A percentile compares a stretch with the other conserved stretches of the same genome.
These are phyloP conservation scores for Saturnispora ahearnii DNA, from an alignment of 805 yeast species.

Conservation along the genomic window DNA sequence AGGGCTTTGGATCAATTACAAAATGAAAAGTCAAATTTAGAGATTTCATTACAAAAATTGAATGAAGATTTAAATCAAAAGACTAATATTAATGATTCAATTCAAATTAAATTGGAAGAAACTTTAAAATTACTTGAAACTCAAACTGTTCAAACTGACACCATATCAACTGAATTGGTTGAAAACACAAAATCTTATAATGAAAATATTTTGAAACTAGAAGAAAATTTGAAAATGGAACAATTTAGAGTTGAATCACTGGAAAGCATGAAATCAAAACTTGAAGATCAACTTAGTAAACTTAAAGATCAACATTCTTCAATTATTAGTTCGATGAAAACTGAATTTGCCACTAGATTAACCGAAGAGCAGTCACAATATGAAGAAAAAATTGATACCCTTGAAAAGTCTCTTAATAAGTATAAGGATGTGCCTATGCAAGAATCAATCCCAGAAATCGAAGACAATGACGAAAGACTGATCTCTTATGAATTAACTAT, in stretches of 20 bases:
- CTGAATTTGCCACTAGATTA: neutral
- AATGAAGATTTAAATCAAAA: neutral
- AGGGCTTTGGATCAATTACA: neutral
- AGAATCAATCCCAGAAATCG: neutral
- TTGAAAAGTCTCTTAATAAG: neutral
- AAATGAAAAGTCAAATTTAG: neutral
- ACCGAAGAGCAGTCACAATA: neutral
- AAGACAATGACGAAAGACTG: neutral
- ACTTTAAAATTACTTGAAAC: neutral
- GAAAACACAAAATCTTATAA: neutral
- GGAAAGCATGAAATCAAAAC: conserved; percentile 6
- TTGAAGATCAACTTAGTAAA: conserved; percentile 4
- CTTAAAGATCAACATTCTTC: neutral
- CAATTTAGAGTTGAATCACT: conserved; percentile 7
- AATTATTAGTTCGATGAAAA: neutral
- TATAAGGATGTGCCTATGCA: neutral
- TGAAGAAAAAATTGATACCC: neutral
- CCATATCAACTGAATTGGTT: neutral
- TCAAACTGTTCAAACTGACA: neutral
- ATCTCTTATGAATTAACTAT: conserved; percentile 6
- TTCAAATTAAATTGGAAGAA: neutral
- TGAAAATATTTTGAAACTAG: conserved; percentile 2
- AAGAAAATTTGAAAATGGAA: conserved; percentile 7
- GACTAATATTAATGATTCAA: neutral
- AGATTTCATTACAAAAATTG: neutral